These are phyloP conservation scores for Teratosphaeriaceae sp. DNA, from an alignment of 2,329 filamentous ascomycete species.

Conservation along the genomic window DNA sequence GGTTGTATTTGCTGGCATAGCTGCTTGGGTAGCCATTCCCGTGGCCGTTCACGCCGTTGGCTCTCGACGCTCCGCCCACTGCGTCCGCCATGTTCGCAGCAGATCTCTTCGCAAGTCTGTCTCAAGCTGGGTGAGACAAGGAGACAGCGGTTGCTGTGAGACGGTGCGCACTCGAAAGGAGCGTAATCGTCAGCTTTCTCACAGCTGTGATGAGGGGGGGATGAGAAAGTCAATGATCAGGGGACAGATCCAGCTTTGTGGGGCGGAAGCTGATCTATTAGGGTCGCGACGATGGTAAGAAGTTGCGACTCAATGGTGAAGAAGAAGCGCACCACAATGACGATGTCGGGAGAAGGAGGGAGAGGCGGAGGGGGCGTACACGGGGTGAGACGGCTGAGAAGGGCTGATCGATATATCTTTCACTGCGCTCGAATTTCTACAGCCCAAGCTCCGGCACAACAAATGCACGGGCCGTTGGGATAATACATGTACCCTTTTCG, in stretches of 20 bases:
- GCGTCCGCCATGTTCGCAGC: conserved; percentile 25
- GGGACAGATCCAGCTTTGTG: conserved; percentile 4
- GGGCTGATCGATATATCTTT: conserved; percentile 6
- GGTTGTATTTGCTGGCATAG: conserved; percentile 72
- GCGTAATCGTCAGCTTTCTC: conserved; percentile 1
- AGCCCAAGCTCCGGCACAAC: neutral
- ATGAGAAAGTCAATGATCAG: conserved; percentile 2
- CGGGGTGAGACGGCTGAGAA: neutral
- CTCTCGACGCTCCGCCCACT: conserved; percentile 33
- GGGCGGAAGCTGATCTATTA: conserved; percentile 4
- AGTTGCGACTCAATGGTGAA: neutral
- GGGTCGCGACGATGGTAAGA: too few species aligned
- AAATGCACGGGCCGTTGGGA: neutral
- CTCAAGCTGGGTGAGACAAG: neutral
- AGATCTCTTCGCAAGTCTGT: neutral
- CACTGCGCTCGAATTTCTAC: neutral
- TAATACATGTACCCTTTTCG: neutral
- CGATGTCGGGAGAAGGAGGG: conserved; percentile 1
- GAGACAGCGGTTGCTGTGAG: neutral
- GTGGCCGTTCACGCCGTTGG: conserved; percentile 29
- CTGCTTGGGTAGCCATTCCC: conserved; percentile 53
- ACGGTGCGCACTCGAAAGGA: neutral
- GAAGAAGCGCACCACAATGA: neutral
- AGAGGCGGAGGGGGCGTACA: conserved; percentile 2
- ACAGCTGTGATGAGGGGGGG: conserved; percentile 1